Base-by-base conservation (phyloP, 192 early-diverging fungal genomes). In the Linnemannia zychae region DNA sequence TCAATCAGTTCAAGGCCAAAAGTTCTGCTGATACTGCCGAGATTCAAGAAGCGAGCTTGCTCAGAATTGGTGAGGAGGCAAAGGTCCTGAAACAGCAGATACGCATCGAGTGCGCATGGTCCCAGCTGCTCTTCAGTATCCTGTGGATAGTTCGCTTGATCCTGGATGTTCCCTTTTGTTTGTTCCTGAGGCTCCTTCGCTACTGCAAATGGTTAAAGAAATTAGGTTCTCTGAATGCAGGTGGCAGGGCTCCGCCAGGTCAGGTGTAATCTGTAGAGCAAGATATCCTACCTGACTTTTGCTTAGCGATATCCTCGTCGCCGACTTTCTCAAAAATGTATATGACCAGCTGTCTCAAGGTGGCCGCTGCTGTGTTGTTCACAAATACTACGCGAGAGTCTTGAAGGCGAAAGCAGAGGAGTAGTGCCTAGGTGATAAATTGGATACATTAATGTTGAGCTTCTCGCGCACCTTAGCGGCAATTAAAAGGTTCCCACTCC, bases 1-100 rank as follows among this genome's bases (percentile, higher is more conserved):
- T 99, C 99, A 13, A 99, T 92, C 68, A 99, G 88, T 84, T 99
- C 99, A 18, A 99, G 89, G 3, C 97, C 96, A 86, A 98, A 92
- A 0, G 92, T 91, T 78, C 94, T 94, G 46, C 95, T 91, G 49
- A 92, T 88, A 72, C 76, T 85, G 52, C 74, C 60, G 18, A 91
- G 73, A 38, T 82, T 76, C 38, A 93, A 85, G 46, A 95, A 98
- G 31, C 89, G 88, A 1, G 96, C 88, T 20, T 90, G 88, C 71
- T 94, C 92, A 17, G 92, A 94, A 44, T 91, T 90, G 0, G 94
- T 95, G 67, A 98, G 76, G 40, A 94, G 80, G 71, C 97, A 99
- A 60, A 99, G 86, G 76, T 99, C 98, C 91, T 96, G 94, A 78
- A 99, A 95, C 1, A 99, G 90, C 87, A 94, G 90, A 87, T 92